Percentiles rank a stretch among this genome's conserved stretches.
phyloP scores from a whole-genome alignment of 2,329 filamentous ascomycete genomes.

The Penicillium rolfsii region DNA sequence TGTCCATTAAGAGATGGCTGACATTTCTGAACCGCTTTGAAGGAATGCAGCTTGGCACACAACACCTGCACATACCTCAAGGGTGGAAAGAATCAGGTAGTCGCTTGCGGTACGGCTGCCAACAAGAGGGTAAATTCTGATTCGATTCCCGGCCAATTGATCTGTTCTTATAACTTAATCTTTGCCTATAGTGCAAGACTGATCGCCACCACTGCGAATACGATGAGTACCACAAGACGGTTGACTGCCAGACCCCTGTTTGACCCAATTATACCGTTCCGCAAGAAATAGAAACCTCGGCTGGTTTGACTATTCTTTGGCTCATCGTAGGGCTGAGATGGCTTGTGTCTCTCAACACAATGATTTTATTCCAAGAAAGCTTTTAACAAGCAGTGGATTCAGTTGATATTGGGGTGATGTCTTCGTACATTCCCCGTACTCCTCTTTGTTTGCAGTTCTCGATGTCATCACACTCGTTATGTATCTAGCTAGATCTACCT shows the following conservation, averaged over 20 bases:
- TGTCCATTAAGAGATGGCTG: not conserved
- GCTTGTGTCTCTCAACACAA: not conserved
- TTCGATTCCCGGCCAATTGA: not conserved
- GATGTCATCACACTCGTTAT: not conserved
- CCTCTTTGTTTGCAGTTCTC: not conserved
- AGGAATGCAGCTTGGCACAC: not conserved
- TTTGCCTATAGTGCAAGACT: not conserved
- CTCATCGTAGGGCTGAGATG: not conserved
- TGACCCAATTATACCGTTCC: not conserved
- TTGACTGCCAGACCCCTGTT: slow-evolving; percentile 1
- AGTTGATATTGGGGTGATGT: not conserved
- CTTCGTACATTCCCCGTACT: not conserved
- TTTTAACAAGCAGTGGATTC: not conserved
- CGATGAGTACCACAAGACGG: not conserved
- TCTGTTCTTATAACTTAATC: not conserved
- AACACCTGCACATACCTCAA: not conserved
- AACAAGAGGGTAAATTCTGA: not conserved
- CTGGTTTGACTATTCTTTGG: not conserved
- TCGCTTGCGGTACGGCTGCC: not conserved
- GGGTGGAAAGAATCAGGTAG: not conserved
- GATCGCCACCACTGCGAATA: slow-evolving; percentile 2
- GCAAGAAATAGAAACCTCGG: not conserved
- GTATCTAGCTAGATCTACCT: not conserved
- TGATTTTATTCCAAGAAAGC: not conserved
- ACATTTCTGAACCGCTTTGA: not conserved